phyloP scores from a whole-genome alignment of 768 basidiomycete species.

The Asterophora lycoperdoides region DNA sequence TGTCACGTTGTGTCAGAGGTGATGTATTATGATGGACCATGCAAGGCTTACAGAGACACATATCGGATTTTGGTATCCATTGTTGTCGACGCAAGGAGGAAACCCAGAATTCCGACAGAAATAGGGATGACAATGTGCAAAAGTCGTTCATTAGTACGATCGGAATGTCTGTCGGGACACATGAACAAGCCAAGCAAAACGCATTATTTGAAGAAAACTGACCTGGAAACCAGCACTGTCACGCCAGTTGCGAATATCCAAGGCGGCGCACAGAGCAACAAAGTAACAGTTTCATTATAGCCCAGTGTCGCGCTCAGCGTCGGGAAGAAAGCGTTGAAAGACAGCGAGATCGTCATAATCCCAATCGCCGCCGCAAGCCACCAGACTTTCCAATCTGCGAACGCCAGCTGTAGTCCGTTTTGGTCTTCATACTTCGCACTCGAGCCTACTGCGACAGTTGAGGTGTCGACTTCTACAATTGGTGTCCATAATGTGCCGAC shows the following conservation, averaged over 20 bases:
- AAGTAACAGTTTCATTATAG: slow-evolving; percentile 56
- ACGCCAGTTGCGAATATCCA: slow-evolving; percentile 62
- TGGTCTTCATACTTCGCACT: slow-evolving; percentile 14
- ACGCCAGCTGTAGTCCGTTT: slow-evolving; percentile 55
- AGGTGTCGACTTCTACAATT: slow-evolving; percentile 11
- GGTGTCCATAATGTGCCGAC: slow-evolving; percentile 45
- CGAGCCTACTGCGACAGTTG: neutral
- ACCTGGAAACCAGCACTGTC: slow-evolving; percentile 51
- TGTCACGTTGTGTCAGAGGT: slow-evolving; percentile 16
- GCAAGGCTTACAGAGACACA: slow-evolving; percentile 51
- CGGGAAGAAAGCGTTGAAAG: slow-evolving; percentile 80
- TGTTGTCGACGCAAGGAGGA: slow-evolving; percentile 65
- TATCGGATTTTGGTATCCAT: slow-evolving; percentile 69
- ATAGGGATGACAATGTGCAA: slow-evolving; percentile 60
- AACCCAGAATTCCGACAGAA: slow-evolving; percentile 64
- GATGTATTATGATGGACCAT: neutral
- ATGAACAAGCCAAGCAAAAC: slow-evolving; percentile 1
- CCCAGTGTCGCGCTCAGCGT: slow-evolving; percentile 73
- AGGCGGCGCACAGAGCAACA: slow-evolving; percentile 81
- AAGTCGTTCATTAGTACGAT: slow-evolving; percentile 70
- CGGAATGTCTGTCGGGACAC: slow-evolving; percentile 56
- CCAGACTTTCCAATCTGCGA: slow-evolving; percentile 84
- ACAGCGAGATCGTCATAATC: slow-evolving; percentile 56
- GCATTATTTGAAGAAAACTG: slow-evolving; percentile 12
- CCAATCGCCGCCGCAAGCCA: slow-evolving; percentile 65